Evolutionary conservation across 495 filamentous ascomycete genomes (phyloP).

Genomic region (Hypoxylon fragiforme): DNA sequence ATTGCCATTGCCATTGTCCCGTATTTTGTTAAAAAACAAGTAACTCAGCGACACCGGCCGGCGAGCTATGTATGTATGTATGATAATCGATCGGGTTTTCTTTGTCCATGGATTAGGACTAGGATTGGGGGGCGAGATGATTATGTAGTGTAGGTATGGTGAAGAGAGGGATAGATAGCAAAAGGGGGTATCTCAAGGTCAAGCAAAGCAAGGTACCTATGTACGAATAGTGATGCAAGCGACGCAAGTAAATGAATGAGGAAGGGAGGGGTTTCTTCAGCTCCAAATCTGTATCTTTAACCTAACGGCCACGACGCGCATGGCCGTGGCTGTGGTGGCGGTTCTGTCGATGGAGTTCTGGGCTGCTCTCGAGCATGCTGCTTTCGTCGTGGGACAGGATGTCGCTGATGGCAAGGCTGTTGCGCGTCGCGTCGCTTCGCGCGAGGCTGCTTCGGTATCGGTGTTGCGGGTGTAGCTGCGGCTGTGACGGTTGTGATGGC

Average conservation of each 20-base stretch:
- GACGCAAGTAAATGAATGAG: constrained; percentile 8
- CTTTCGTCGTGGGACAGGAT: constrained; percentile 53
- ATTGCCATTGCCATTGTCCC: too few relatives aligned
- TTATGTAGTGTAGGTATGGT: constrained; percentile 13
- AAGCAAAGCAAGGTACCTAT: constrained; percentile 4
- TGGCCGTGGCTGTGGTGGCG: constrained; percentile 12
- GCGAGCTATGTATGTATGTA: constrained; percentile 36
- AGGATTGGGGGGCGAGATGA: not conserved
- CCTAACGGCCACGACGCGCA: constrained; percentile 25
- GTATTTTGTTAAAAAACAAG: too few relatives aligned
- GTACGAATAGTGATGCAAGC: too few relatives aligned
- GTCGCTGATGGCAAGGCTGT: constrained; percentile 55
- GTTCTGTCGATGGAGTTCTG: constrained; percentile 35
- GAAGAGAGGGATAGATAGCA: constrained; percentile 5
- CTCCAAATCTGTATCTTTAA: constrained; percentile 8
- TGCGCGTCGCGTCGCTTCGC: constrained; percentile 45
- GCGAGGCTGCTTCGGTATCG: constrained; percentile 39
- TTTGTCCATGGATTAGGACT: too few relatives aligned
- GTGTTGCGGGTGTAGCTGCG: not conserved
- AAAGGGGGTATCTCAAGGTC: constrained; percentile 30
- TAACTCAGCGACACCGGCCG: too few relatives aligned
- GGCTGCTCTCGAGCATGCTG: constrained; percentile 53
- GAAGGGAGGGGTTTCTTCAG: not conserved
- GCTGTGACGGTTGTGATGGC: constrained; percentile 9
- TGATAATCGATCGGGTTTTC: constrained; percentile 31